Percentiles rank a stretch among this genome's conserved stretches.
Conservation (phyloP, 2,329 filamentous ascomycete species). For the Diaporthe sp. region DNA sequence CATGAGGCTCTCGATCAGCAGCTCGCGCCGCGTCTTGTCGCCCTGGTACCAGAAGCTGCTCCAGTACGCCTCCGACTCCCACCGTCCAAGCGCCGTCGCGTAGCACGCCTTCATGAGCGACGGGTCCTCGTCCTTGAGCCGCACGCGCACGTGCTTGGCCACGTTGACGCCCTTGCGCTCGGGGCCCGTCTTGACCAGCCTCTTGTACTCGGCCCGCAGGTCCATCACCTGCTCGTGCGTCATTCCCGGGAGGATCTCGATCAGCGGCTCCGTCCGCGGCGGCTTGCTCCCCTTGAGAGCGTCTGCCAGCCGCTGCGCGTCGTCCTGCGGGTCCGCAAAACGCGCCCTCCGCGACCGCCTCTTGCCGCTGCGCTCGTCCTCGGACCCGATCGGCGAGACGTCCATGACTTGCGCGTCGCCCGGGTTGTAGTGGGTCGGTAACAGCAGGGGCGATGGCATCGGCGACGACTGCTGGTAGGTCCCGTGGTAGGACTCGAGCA, state of each 20-base stretch:
- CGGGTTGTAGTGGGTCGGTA: slow-evolving; percentile 63
- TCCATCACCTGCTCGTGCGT: slow-evolving; percentile 90
- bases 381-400: slow-evolving; percentile 67
- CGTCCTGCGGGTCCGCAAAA: slow-evolving; percentile 88
- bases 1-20: slow-evolving; percentile 94
- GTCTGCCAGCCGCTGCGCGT: slow-evolving; percentile 81
- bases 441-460: slow-evolving; percentile 86
- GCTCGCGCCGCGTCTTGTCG: slow-evolving; percentile 84
- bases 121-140: slow-evolving; percentile 79
- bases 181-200: slow-evolving; percentile 82
- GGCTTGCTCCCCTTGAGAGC: slow-evolving; percentile 78
- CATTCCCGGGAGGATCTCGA: slow-evolving; percentile 86
- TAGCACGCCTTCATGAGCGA: slow-evolving; percentile 93
- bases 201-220: slow-evolving; percentile 91
- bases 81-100: slow-evolving; percentile 87
- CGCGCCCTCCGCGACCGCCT: slow-evolving; percentile 71
- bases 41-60: slow-evolving; percentile 98
- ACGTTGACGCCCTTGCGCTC: slow-evolving; percentile 85
- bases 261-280: slow-evolving; percentile 78
- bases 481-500: slow-evolving; percentile 92
- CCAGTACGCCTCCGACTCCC: slow-evolving; percentile 97
- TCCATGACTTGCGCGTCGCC: slow-evolving; percentile 66
- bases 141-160: slow-evolving; percentile 85
- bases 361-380: slow-evolving; percentile 60
- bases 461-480: slow-evolving; percentile 96